phyloP scores from a whole-genome alignment of 2,329 filamentous ascomycete genomes.

The Curvularia verruculosa region DNA sequence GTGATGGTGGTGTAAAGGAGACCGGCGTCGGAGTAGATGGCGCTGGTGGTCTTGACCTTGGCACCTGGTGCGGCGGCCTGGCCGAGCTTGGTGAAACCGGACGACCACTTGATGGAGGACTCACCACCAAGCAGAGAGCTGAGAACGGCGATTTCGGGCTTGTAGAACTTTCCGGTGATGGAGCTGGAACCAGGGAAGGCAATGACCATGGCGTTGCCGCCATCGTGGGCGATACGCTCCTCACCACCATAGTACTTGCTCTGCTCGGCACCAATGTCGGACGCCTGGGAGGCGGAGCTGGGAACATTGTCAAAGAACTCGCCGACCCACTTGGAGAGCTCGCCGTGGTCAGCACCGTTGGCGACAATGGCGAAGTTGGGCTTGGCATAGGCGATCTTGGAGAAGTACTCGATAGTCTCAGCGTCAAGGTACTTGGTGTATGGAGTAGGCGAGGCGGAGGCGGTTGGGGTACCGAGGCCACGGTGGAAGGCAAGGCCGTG shows the following conservation, averaged over 20 bases:
- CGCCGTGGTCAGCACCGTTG: constrained; percentile 78
- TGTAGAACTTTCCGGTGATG: constrained; percentile 73
- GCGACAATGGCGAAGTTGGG: constrained; percentile 89
- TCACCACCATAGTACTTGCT: constrained; percentile 95
- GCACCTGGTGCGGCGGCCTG: constrained; percentile 74
- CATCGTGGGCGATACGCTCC: constrained; percentile 79
- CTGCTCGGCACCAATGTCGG: constrained; percentile 63
- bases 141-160: constrained; percentile 88
- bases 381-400: constrained; percentile 82
- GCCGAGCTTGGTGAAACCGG: constrained; percentile 88
- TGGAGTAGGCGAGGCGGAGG: constrained; percentile 73
- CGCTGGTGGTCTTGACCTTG: constrained; percentile 74
- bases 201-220: constrained; percentile 83
- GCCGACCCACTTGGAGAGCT: constrained; percentile 86
- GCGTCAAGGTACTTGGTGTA: constrained; percentile 81
- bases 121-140: constrained; percentile 87
- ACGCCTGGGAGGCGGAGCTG: constrained; percentile 52
- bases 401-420: constrained; percentile 75
- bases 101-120: constrained; percentile 92
- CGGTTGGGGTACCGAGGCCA: constrained; percentile 81
- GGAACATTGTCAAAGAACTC: constrained; percentile 85
- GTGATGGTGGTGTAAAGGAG: constrained; percentile 83
- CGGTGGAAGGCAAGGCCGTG: constrained; percentile 90
- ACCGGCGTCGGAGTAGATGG: constrained; percentile 91
- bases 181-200: constrained; percentile 91